A percentile compares a stretch with the other conserved stretches of the same genome.
phyloP scores from a whole-genome alignment of 768 basidiomycete genomes.

The Boletus subcaerulescens region DNA sequence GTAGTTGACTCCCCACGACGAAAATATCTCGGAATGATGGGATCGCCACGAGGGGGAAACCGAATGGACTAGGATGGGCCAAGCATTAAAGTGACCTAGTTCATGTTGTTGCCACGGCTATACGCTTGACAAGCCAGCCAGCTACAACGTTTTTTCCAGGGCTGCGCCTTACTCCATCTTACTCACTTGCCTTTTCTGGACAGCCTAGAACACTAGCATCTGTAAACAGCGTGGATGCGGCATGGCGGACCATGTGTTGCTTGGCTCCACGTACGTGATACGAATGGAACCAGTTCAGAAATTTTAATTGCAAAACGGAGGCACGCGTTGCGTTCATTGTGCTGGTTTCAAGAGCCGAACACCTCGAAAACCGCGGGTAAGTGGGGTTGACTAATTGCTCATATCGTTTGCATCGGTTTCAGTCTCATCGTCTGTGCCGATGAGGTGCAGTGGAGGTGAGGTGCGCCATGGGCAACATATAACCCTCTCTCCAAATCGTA shows the following conservation, averaged over 20 bases:
- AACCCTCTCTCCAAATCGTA: conserved; percentile 9
- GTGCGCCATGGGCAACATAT: conserved; percentile 21
- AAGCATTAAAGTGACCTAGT: conserved; percentile 4
- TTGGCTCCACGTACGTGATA: background rate
- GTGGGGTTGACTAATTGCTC: conserved; percentile 18
- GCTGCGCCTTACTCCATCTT: conserved; percentile 21
- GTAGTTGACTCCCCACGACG: conserved; percentile 10
- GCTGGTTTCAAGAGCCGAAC: conserved; percentile 3
- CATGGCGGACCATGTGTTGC: conserved; percentile 16
- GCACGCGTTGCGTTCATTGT: conserved; percentile 9
- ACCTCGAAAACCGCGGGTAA: conserved; percentile 14
- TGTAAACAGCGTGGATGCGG: conserved; percentile 19
- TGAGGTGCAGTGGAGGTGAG: conserved; percentile 23
- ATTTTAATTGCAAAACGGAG: conserved; percentile 4
- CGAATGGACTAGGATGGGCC: conserved; percentile 1
- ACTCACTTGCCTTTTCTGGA: conserved; percentile 27
- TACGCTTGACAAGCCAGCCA: conserved; percentile 10
- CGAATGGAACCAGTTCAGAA: background rate
- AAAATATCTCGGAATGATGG: conserved; percentile 15
- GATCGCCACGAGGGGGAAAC: conserved; percentile 19
- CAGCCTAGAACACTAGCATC: conserved; percentile 4
- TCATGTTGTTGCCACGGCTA: conserved; percentile 8
- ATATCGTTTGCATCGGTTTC: conserved; percentile 10
- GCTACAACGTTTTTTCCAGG: conserved; percentile 24
- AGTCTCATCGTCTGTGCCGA: conserved; percentile 11